phyloP scores from a whole-genome alignment of 306 rosid genomes.

The Prinsepia uniflora region DNA sequence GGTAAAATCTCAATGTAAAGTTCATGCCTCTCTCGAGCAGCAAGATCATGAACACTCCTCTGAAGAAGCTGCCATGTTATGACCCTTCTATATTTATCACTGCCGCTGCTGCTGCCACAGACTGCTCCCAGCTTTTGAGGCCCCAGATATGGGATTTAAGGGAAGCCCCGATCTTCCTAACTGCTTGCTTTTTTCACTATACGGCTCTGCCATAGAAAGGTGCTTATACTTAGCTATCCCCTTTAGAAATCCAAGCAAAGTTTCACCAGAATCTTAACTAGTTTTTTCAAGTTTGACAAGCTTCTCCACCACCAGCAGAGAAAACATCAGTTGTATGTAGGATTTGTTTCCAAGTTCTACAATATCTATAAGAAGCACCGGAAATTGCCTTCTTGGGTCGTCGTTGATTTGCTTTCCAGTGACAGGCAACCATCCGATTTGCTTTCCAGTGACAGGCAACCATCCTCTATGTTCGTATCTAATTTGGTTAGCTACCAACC shows the following conservation, averaged over 20 bases:
- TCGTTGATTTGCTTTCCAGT: conserved; percentile 28
- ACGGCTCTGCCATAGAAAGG: conserved; percentile 28
- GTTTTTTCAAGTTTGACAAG: conserved; percentile 24
- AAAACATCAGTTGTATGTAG: conserved; percentile 25
- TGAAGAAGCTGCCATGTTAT: background rate
- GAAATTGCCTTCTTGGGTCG: conserved; percentile 25
- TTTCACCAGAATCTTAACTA: conserved; percentile 17
- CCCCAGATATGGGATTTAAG: conserved; percentile 30
- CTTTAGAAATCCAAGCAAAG: conserved; percentile 26
- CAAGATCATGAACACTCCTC: background rate
- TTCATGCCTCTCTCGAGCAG: no score
- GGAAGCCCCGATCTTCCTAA: conserved; percentile 22
- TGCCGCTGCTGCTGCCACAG: background rate
- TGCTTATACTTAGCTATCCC: conserved; percentile 32
- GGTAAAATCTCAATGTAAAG: background rate
- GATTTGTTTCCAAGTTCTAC: conserved; percentile 33
- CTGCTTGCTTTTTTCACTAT: conserved; percentile 30
- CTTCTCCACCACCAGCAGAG: conserved; percentile 33
- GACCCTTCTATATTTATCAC: conserved; percentile 7
- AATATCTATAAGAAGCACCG: conserved; percentile 22
- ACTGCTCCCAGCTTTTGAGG: conserved; percentile 14
- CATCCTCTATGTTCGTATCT: conserved; percentile 6
- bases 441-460: conserved; percentile 26
- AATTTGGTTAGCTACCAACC: no score
- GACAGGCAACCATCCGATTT: conserved; percentile 21